A percentile compares a stretch with the other conserved stretches of the same genome.
phyloP scores from a whole-genome alignment of 1,284 basidiomycete genomes.

The Sanghuangporus baumii region DNA sequence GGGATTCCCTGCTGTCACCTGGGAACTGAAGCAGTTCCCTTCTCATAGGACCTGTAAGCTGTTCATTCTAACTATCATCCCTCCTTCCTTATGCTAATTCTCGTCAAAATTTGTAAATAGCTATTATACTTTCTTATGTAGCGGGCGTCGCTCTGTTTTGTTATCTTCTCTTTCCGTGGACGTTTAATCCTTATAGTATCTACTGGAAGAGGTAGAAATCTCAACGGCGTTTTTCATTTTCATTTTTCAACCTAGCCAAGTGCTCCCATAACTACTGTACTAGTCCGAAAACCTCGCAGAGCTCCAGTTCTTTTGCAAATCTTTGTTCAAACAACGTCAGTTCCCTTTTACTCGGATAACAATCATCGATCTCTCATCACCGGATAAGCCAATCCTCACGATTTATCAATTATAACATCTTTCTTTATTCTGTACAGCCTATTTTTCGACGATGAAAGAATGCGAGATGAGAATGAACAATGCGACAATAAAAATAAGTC shows the following conservation, averaged over 20 bases:
- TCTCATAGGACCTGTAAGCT: constrained; percentile 34
- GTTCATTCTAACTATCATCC: constrained; percentile 13
- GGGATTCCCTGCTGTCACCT: constrained; percentile 67
- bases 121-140: constrained; percentile 40
- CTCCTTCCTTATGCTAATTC: not conserved
- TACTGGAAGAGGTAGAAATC: constrained; percentile 2
- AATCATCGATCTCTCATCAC: too few relatives aligned
- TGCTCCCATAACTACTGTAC: not conserved
- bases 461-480: not conserved
- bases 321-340: too few relatives aligned
- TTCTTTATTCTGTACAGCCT: not conserved
- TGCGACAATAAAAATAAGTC: not conserved
- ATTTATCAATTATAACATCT: not conserved
- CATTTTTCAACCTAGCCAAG: not conserved
- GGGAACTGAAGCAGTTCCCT: constrained; percentile 34
- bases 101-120: constrained; percentile 26
- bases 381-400: too few relatives aligned
- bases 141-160: constrained; percentile 44
- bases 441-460: not conserved
- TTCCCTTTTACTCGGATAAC: too few relatives aligned
- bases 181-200: constrained; percentile 4
- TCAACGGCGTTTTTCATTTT: not conserved
- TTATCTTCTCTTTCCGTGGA: constrained; percentile 27
- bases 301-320: not conserved
- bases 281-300: not conserved